These are phyloP conservation scores for Periconia macrospinosa DNA, from an alignment of 2,329 filamentous ascomycete species.

Conservation along the genomic window DNA sequence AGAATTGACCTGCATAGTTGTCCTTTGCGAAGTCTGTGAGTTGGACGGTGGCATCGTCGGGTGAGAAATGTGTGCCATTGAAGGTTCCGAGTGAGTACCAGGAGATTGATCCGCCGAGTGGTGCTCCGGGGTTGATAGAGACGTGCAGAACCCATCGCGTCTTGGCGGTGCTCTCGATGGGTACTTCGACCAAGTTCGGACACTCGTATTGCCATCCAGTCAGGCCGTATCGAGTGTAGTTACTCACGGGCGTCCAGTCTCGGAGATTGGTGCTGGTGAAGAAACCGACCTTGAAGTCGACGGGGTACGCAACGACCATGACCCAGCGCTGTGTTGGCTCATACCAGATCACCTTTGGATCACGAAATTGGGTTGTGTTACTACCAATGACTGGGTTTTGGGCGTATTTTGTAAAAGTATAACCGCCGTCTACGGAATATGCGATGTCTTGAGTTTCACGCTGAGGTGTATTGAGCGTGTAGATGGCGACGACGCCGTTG, in stretches of 20 bases:
- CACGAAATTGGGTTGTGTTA: conserved; percentile 61
- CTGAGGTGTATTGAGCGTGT: conserved; percentile 51
- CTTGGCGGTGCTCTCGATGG: conserved; percentile 48
- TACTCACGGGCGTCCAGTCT: conserved; percentile 60
- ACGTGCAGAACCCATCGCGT: conserved; percentile 52
- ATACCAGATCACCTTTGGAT: conserved; percentile 67
- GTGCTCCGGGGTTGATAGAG: conserved; percentile 61
- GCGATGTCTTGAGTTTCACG: conserved; percentile 62
- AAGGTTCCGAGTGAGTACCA: conserved; percentile 63
- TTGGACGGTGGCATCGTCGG: conserved; percentile 47
- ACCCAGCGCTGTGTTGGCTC: conserved; percentile 54
- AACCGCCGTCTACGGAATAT: conserved; percentile 64
- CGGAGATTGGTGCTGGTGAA: conserved; percentile 63
- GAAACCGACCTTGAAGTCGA: conserved; percentile 62
- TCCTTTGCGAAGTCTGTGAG: conserved; percentile 55
- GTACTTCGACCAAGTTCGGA: conserved; percentile 63
- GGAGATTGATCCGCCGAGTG: conserved; percentile 57
- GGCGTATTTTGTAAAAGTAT: conserved; percentile 62
- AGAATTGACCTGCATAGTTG: conserved; percentile 62
- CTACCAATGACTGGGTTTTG: conserved; percentile 63
- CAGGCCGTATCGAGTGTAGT: conserved; percentile 58
- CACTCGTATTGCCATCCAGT: conserved; percentile 64
- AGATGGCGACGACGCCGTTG: conserved; percentile 66
- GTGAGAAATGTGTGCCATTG: conserved; percentile 64
- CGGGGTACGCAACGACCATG: conserved; percentile 58